phyloP scores from a whole-genome alignment of 352 stramenopile genomes.

The Thalassiosira hispida region DNA sequence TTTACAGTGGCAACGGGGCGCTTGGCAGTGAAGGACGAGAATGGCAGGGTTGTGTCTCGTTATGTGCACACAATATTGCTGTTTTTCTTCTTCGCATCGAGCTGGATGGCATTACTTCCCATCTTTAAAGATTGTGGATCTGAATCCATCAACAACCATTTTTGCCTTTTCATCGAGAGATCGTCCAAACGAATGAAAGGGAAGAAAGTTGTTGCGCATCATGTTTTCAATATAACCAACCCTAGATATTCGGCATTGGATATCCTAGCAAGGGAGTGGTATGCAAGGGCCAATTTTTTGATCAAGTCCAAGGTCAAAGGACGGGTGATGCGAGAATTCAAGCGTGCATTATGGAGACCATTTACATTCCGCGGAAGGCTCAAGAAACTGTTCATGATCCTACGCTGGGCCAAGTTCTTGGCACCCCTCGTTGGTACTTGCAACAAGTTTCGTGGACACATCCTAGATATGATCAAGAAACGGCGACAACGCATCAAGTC shows the following conservation, averaged over 20 bases:
- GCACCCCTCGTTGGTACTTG: slow-evolving; percentile 63
- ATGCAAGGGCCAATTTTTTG: background rate
- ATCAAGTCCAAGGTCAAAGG: slow-evolving; percentile 38
- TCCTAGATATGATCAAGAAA: slow-evolving; percentile 61
- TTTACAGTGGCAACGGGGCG: background rate
- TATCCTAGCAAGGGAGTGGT: slow-evolving; percentile 17
- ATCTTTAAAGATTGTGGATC: slow-evolving; percentile 27
- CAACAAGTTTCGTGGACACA: slow-evolving; percentile 69
- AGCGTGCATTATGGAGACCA: slow-evolving; percentile 27
- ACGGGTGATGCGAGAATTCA: slow-evolving; percentile 24
- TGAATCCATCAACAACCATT: slow-evolving; percentile 2
- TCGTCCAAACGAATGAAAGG: background rate
- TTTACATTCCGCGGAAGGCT: slow-evolving; percentile 55
- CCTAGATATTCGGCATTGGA: slow-evolving; percentile 42
- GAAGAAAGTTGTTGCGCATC: background rate
- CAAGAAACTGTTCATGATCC: slow-evolving; percentile 31
- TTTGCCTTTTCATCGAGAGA: slow-evolving; percentile 10
- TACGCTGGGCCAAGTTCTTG: slow-evolving; percentile 73
- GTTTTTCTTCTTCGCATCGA: background rate
- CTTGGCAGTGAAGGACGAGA: background rate
- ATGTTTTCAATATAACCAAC: background rate
- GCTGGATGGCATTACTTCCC: slow-evolving; percentile 30
- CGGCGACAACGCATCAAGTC: slow-evolving; percentile 46
- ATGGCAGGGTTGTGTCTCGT: background rate
- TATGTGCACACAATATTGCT: background rate